Evolutionary conservation across 768 basidiomycete genomes (phyloP).

Genomic region (Mrakia gelida): DNA sequence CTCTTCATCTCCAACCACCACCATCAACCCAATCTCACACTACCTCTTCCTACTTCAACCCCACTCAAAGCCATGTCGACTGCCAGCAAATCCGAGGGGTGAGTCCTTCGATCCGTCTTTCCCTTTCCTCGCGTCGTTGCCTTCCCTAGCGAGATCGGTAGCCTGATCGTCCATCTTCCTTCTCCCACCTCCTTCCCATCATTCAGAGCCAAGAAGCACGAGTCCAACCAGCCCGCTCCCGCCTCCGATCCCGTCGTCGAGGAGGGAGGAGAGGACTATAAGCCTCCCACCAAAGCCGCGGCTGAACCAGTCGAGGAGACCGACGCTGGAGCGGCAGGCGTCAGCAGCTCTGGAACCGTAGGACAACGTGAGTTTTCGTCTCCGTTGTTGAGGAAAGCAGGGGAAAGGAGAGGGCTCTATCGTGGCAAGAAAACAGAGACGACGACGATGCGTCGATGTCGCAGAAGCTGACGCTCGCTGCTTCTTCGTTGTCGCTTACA

Average conservation of each 20-base stretch:
- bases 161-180: background rate
- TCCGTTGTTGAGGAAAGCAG: background rate
- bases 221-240: constrained; percentile 24
- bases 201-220: constrained; percentile 7
- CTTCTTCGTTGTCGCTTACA: background rate
- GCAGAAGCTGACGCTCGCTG: background rate
- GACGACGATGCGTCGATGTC: too few species aligned
- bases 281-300: background rate
- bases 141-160: too few species aligned
- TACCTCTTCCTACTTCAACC: background rate
- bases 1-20: background rate
- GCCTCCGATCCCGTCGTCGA: constrained; percentile 20
- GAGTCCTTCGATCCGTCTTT: background rate
- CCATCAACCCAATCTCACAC: background rate
- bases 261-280: constrained; percentile 18
- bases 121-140: background rate
- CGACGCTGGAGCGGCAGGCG: background rate
- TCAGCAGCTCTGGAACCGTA: background rate
- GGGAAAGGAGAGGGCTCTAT: too few species aligned
- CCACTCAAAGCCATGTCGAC: background rate
- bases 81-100: constrained; percentile 5
- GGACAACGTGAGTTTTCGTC: constrained; percentile 9
- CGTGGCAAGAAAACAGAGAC: too few species aligned
- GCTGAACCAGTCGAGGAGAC: background rate
- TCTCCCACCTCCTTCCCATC: background rate